Percentiles rank a stretch among this genome's conserved stretches.
These are phyloP conservation scores for Petasospora rhodanensis DNA, from an alignment of 1,139 yeast species.

Conservation along the genomic window DNA sequence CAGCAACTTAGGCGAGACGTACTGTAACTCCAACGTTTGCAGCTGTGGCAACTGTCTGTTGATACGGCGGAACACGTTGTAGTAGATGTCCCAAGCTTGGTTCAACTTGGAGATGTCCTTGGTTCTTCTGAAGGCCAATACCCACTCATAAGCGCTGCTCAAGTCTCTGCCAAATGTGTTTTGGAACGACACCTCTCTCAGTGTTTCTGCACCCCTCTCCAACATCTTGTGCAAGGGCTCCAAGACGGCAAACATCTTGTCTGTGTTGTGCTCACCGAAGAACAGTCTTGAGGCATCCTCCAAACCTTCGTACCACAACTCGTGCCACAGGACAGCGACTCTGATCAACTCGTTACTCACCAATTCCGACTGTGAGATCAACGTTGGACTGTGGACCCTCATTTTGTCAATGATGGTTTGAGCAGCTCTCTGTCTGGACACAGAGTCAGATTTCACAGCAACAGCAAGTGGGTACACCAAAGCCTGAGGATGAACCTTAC, in stretches of 20 bases:
- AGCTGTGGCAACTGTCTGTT: conserved; percentile 85
- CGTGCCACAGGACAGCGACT: conserved; percentile 96
- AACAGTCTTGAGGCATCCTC: conserved; percentile 94
- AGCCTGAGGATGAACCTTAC: conserved; percentile 96
- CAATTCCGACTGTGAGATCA: conserved; percentile 89
- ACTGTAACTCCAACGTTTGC: conserved; percentile 82
- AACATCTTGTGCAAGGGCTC: conserved; percentile 85
- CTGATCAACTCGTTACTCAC: conserved; percentile 93
- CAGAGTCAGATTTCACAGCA: conserved; percentile 90
- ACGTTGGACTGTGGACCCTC: conserved; percentile 77
- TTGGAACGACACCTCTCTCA: conserved; percentile 89
- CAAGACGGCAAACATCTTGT: conserved; percentile 86
- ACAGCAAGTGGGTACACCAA: conserved; percentile 93
- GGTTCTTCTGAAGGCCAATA: conserved; percentile 75
- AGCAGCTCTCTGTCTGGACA: conserved; percentile 88
- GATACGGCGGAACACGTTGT: conserved; percentile 87
- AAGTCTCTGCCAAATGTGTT: conserved; percentile 93
- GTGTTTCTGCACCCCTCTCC: conserved; percentile 85
- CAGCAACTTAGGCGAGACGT: conserved; percentile 85
- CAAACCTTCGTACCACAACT: conserved; percentile 95
- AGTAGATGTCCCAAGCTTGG: conserved; percentile 97
- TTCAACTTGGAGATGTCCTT: conserved; percentile 84
- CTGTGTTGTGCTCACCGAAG: conserved; percentile 93
- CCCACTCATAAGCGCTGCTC: conserved; percentile 93
- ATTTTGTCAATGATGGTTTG: conserved; percentile 85